phyloP scores from a whole-genome alignment of 805 yeast genomes.

The Danielia oregonensis region DNA sequence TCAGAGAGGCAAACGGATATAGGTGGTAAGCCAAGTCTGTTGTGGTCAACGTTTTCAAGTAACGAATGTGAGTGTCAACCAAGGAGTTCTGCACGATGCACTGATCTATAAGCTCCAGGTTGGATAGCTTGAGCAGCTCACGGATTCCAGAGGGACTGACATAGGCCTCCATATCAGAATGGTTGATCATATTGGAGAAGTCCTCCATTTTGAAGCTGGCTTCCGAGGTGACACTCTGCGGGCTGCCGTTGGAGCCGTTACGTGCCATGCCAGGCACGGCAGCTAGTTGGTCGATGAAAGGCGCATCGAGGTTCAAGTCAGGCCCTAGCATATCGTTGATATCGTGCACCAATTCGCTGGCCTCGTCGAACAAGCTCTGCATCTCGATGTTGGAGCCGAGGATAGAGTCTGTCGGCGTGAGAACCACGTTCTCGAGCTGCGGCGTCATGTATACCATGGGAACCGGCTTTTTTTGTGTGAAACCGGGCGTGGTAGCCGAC shows the following conservation, averaged over 20 bases:
- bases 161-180: background rate
- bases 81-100: constrained; percentile 23
- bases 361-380: constrained; percentile 30
- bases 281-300: background rate
- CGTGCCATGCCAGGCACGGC: background rate
- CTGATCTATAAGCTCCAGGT: constrained; percentile 24
- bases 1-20: constrained; percentile 36
- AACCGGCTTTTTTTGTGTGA: background rate
- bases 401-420: constrained; percentile 1
- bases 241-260: background rate
- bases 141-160: constrained; percentile 5
- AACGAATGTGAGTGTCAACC: constrained; percentile 27
- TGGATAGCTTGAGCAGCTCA: constrained; percentile 13
- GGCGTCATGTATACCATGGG: background rate
- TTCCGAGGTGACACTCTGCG: background rate
- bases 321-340: constrained; percentile 22
- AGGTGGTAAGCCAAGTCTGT: constrained; percentile 29
- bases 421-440: background rate
- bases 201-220: constrained; percentile 1
- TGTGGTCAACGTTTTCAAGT: constrained; percentile 25
- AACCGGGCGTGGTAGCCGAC: too few species aligned
- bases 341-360: constrained; percentile 31
- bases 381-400: constrained; percentile 9
- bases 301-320: constrained; percentile 3
- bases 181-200: constrained; percentile 1